Percentiles rank a stretch among this genome's conserved stretches.
Conservation (phyloP, 495 filamentous ascomycete genomes). For the Letharia lupina region DNA sequence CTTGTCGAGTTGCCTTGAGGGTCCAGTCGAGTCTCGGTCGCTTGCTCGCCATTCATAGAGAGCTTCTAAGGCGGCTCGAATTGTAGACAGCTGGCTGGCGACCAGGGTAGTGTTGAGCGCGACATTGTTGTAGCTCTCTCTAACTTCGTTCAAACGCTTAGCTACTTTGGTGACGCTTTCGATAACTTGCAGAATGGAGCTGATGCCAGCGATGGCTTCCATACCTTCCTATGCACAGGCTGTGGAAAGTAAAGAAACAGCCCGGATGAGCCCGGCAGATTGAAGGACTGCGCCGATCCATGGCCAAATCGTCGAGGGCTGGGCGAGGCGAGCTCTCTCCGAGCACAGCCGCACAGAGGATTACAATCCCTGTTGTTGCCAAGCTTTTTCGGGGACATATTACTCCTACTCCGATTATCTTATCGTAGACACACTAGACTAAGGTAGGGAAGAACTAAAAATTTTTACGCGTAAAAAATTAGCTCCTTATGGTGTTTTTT, state of each 20-base stretch:
- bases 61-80: constrained; percentile 21
- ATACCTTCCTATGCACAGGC: not conserved
- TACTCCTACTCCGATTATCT: not conserved
- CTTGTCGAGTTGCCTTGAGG: constrained; percentile 19
- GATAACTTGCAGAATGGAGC: constrained; percentile 9
- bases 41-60: constrained; percentile 19
- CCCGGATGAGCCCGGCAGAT: not conserved
- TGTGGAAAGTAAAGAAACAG: not conserved
- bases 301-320: not conserved
- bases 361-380: not conserved
- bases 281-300: not conserved
- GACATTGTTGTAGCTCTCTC: constrained; percentile 20
- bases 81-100: constrained; percentile 22
- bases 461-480: too few species aligned
- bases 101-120: constrained; percentile 23
- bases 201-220: not conserved
- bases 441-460: too few species aligned
- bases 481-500: too few species aligned
- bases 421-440: too few species aligned
- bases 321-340: not conserved
- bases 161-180: constrained; percentile 19
- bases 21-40: constrained; percentile 2
- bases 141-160: constrained; percentile 21
- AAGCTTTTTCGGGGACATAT: not conserved
- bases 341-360: not conserved